Base-by-base conservation (phyloP, 2,329 filamentous ascomycete genomes). In the Fusarium domesticum region DNA sequence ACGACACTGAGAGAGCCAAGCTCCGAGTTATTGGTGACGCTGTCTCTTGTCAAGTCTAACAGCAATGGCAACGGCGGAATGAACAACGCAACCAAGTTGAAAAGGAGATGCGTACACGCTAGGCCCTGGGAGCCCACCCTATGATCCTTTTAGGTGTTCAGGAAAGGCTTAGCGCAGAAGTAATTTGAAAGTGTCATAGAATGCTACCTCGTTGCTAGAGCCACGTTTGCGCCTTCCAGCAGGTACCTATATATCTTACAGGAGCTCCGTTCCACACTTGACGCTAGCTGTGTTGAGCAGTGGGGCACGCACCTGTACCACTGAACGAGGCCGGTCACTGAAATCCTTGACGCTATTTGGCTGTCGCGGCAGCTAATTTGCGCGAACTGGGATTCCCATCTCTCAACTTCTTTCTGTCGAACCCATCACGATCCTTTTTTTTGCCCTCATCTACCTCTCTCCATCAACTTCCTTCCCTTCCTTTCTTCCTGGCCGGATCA, bases 231-330 rank as follows among this genome's bases (percentile, higher is more conserved):
- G 15, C 14, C 5, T 2, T 16, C 3, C 11, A 3, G 0, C 2
- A 36, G 19, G 57, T 60, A 60, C 37, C 50, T 48, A 51, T 60
- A 47, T 60, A 60, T 60, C 57, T 58, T 54, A 43, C 56, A 59
- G 53, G 28, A 49, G 35, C 34, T 53, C 54, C 56, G 56, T 48
- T 18, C 18, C n/a, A 20, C 19, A 44, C 30, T 10, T 11, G 11
- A n/a, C 41, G 23, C 56, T 59, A 59, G 34, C 25, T 56, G 6
- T n/a, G 47, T 48, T 14, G 4, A 36, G 53, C n/a, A 3, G 20
- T 2, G 7, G 23, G 18, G 18, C 31, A 45, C 37, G 43, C 38
- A 43, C 35, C 45, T 37, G 23, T 37, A 31, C 41, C 45, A 45
- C 35, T 35, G 48, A 48, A 51, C 35, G 11, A 23, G 20, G 45